Percentiles rank a stretch among this genome's conserved stretches.
phyloP scores from a whole-genome alignment of 2,329 filamentous ascomycete species.

The Phoma sp. region DNA sequence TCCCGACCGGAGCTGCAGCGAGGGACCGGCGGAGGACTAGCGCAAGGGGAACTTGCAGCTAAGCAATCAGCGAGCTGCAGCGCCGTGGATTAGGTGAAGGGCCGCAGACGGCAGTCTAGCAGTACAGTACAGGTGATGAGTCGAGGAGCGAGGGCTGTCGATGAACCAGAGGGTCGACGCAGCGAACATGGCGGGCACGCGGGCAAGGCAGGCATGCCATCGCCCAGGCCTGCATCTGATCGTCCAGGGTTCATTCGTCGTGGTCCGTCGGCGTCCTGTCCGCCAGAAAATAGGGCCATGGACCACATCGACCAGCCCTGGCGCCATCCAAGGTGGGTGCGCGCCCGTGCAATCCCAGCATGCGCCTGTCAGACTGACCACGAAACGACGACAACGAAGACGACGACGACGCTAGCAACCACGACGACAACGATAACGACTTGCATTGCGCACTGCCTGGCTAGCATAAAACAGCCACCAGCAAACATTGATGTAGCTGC shows the following conservation, averaged over 20 bases:
- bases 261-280: constrained; percentile 13
- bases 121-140: too few relatives aligned
- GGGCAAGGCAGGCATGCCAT: constrained; percentile 1
- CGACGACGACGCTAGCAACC: too few relatives aligned
- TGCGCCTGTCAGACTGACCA: not conserved
- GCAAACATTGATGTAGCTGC: not conserved
- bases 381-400: too few relatives aligned
- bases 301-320: not conserved
- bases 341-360: constrained; percentile 12
- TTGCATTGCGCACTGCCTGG: not conserved
- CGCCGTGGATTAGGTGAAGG: not conserved
- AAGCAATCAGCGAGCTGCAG: constrained; percentile 10
- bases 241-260: constrained; percentile 14
- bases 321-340: constrained; percentile 8
- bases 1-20: constrained; percentile 10
- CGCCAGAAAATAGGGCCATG: constrained; percentile 8
- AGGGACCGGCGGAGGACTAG: constrained; percentile 12
- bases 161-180: not conserved
- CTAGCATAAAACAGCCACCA: not conserved
- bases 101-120: not conserved
- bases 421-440: not conserved
- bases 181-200: not conserved
- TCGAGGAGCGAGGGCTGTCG: not conserved
- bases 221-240: constrained; percentile 15
- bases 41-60: constrained; percentile 19